Evolutionary conservation across 352 stramenopile genomes (phyloP), one percentile per base, ranked within the genome.

Genomic region (Phytophthora vignae): DNA sequence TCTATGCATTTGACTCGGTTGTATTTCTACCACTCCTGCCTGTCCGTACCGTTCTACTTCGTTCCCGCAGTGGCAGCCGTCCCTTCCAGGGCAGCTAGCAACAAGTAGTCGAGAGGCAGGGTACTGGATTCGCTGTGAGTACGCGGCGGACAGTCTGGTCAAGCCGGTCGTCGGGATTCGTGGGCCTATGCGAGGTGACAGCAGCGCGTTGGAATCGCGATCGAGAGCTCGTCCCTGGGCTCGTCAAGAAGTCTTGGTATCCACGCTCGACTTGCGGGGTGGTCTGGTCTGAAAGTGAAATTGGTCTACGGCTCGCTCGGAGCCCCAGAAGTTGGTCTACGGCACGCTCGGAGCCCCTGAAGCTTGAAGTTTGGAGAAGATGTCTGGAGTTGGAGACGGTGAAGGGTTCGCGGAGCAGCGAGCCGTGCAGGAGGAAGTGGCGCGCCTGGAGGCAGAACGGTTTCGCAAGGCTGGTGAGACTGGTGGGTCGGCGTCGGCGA

Each of bases 61-160:
- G 36, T 42, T 42, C 36, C 17, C 36, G 36, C 36, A 42, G 36
- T 11, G 36, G 36, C 36, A 42, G 36, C 36, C 36, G 36, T 42
- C 10, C 36, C 36, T 42, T 17, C 36, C 36, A 42, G 36, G 10
- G 10, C 36, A 14, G 10, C 36, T 52, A n/a, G 44, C 44, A n/a
- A 52, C 44, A 52, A n/a, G 44, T 27, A 6, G 44, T 52, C n/a
- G 44, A 52, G 44, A 52, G 27, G 44, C 44, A 52, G n/a, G 44
- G 44, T 52, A 52, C n/a, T 22, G 44, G 17, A n/a, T 52, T 22
- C n/a, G 44, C 44, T 52, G 44, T 52, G 44, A 52, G 44, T 52
- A 12, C 2, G n/a, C 44, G n/a, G 15, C 44, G 44, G 44, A 19
- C 12, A 17, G 12, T 27, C 17, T 52, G 44, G 44, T 52, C 44